phyloP scores from a whole-genome alignment of 345 rosid genomes.

The Acer campestre region DNA sequence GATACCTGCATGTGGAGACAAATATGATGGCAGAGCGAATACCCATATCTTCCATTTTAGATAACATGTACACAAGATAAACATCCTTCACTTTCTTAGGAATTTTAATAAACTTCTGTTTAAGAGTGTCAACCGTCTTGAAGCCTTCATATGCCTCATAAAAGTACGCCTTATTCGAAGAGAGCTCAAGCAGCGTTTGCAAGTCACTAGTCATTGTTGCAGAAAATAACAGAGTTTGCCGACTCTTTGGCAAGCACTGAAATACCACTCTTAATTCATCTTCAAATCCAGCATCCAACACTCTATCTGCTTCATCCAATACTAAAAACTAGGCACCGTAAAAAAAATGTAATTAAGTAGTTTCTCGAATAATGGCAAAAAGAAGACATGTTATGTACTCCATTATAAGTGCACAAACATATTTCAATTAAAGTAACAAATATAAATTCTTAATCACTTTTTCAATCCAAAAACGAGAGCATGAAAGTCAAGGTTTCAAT shows the following conservation, averaged over 20 bases:
- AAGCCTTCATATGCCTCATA: slow-evolving; percentile 96
- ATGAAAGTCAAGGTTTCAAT: neutral
- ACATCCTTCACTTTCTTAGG: slow-evolving; percentile 85
- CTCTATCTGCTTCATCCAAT: slow-evolving; percentile 96
- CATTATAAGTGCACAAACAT: too few relatives aligned
- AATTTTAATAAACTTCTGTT: slow-evolving; percentile 69
- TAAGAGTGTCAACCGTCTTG: slow-evolving; percentile 85
- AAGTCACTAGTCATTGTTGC: slow-evolving; percentile 92
- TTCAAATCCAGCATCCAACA: slow-evolving; percentile 93
- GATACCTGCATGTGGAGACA: slow-evolving; percentile 93
- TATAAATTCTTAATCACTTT: neutral
- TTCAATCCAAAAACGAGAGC: neutral
- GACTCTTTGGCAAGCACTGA: slow-evolving; percentile 66
- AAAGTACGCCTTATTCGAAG: slow-evolving; percentile 86
- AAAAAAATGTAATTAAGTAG: too few relatives aligned
- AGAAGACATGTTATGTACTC: too few relatives aligned
- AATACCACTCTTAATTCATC: slow-evolving; percentile 75
- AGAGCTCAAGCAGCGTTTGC: slow-evolving; percentile 66
- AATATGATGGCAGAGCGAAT: slow-evolving; percentile 90
- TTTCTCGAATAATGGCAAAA: too few relatives aligned
- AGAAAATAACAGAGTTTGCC: slow-evolving; percentile 89
- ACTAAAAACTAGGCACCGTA: too few relatives aligned
- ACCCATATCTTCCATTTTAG: slow-evolving; percentile 83
- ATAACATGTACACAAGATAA: slow-evolving; percentile 72
- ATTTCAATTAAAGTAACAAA: neutral